Evolutionary conservation across 2,329 filamentous ascomycete genomes (phyloP), one percentile per base, ranked within the genome.

Genomic region (Trichoderma oligosporum): DNA sequence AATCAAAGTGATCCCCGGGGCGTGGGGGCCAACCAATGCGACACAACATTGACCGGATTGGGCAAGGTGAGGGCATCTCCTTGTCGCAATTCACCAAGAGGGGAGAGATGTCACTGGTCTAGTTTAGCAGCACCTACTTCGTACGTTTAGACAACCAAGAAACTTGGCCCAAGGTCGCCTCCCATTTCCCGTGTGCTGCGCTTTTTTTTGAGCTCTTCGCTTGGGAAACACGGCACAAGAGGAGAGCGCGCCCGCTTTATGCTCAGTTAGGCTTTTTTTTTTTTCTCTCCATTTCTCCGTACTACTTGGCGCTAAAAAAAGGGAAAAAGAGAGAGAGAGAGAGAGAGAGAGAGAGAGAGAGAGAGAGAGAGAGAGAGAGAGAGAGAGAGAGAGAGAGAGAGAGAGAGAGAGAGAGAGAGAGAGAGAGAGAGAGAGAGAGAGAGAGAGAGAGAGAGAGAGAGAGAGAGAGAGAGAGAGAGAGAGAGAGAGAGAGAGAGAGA

Each of bases 1-100:
- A 35, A 16, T 9, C 27, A 27, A 45, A 38, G 44, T 54, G 51
- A 54, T 54, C 29, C 51, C 41, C 51, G 25, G 39, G 39, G 51
- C 41, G 51, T 45, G 51, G 51, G 51, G 51, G 51, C 51, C 51
- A 45, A 27, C 51, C 51, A 44, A 36, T 54, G 51, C 51, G 51
- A 46, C 51, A 54, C 51, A 54, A 31, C 42, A 38, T 31, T n/a
- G 41, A 36, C 51, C 39, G 22, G 39, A 54, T 54, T 25, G 39
- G 51, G 41, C 51, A 54, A 54, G 51, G 39, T 29, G 31, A 54
- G 33, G 29, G 41, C 51, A 25, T 38, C 41, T 54, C 51, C 51
- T 27, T 38, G 51, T 45, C 51, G 41, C 51, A 38, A n/a, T 24
- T 38, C 51, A 16, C 29, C 29, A 36, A 54, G 16, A 45, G 27